phyloP scores from a whole-genome alignment of 257 asterid species.

The Marsdenia floribunda region DNA sequence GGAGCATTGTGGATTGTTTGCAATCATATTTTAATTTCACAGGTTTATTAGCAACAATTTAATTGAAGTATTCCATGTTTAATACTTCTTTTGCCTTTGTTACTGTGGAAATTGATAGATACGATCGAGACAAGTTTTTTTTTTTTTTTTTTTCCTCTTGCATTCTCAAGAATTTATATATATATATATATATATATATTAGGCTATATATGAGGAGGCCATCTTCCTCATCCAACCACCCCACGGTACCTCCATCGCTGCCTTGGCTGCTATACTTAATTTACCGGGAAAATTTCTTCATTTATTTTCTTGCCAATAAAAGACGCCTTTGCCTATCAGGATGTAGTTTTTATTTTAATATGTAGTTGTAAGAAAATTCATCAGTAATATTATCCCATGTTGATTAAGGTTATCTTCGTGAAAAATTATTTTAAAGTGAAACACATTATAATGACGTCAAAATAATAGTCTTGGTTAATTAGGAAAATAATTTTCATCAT shows the following conservation, averaged over 20 bases:
- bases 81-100: background rate
- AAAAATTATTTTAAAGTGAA: background rate
- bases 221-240: background rate
- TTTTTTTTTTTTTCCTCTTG: no score
- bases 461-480: background rate
- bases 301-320: background rate
- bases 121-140: no score
- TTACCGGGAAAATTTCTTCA: no score
- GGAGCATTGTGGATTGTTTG: background rate
- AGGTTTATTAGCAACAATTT: background rate
- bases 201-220: background rate
- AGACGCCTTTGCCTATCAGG: background rate
- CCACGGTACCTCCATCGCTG: background rate
- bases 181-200: no score
- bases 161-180: no score
- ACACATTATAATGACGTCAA: slow-evolving; percentile 4
- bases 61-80: background rate
- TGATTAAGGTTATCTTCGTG: background rate
- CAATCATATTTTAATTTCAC: background rate
- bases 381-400: no score
- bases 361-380: no score
- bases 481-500: background rate
- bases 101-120: background rate
- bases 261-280: background rate
- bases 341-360: no score